These are phyloP conservation scores for Phascolomyces articulosus DNA, from an alignment of 371 early-diverging fungal genomes.

Conservation along the genomic window DNA sequence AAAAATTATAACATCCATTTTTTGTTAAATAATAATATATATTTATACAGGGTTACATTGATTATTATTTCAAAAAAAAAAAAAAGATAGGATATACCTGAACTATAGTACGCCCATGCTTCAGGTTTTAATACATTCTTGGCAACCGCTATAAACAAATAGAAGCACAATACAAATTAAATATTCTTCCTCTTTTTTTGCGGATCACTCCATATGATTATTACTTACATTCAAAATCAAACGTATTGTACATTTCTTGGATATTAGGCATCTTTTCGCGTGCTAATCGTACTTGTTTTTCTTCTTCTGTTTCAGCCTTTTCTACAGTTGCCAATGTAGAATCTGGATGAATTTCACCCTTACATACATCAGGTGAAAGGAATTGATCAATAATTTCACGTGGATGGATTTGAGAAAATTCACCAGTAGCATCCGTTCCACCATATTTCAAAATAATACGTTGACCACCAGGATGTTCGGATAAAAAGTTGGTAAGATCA, in stretches of 20 bases:
- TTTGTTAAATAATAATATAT: no score
- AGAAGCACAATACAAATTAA: no score
- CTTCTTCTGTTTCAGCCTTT: conserved; percentile 43
- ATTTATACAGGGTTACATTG: no score
- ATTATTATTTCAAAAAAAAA: no score
- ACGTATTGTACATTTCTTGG: conserved; percentile 67
- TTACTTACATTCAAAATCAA: conserved; percentile 72
- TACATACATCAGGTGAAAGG: conserved; percentile 55
- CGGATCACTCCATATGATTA: background rate
- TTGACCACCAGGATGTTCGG: conserved; percentile 71
- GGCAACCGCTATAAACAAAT: conserved; percentile 57
- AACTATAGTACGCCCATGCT: conserved; percentile 86
- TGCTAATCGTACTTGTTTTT: conserved; percentile 40
- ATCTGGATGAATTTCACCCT: conserved; percentile 54
- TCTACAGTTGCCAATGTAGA: conserved; percentile 21
- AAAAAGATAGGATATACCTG: no score
- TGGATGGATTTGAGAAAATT: conserved; percentile 72
- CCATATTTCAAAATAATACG: conserved; percentile 67
- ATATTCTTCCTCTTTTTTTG: background rate
- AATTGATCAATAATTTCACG: conserved; percentile 65
- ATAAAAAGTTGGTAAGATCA: conserved; percentile 79
- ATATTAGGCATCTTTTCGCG: conserved; percentile 59
- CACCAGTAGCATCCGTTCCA: conserved; percentile 83
- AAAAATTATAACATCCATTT: no score
- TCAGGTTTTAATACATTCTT: conserved; percentile 55